phyloP scores from a whole-genome alignment of 495 filamentous ascomycete species.

The Talaromyces trachyspermus region DNA sequence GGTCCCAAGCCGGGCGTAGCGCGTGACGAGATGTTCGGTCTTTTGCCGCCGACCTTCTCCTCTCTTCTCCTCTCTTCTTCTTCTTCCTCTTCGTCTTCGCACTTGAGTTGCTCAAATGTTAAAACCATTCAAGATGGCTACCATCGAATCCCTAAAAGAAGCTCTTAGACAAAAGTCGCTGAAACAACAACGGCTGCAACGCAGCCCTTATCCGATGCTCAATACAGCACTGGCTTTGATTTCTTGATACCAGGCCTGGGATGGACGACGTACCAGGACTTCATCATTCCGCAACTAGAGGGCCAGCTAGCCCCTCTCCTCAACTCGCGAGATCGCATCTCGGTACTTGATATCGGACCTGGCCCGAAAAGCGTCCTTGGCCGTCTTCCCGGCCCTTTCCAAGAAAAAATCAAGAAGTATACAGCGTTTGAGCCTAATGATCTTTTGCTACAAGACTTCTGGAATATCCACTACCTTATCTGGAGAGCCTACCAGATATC shows the following conservation, averaged over 20 bases:
- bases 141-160: constrained; percentile 40
- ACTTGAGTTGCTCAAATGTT: constrained; percentile 7
- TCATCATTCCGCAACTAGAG: constrained; percentile 51
- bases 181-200: constrained; percentile 20
- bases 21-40: not conserved
- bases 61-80: not conserved
- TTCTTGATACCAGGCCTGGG: constrained; percentile 36
- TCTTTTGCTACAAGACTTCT: constrained; percentile 43
- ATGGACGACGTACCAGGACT: constrained; percentile 45
- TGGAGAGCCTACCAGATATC: constrained; percentile 38
- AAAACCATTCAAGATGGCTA: no score
- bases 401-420: constrained; percentile 43
- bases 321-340: constrained; percentile 39
- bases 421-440: constrained; percentile 51
- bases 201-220: constrained; percentile 42
- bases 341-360: constrained; percentile 54
- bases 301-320: constrained; percentile 41
- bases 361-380: constrained; percentile 50
- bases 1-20: not conserved
- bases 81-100: no score
- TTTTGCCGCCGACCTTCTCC: not conserved
- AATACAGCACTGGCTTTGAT: constrained; percentile 49
- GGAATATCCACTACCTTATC: constrained; percentile 41
- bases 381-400: constrained; percentile 38
- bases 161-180: constrained; percentile 38